Evolutionary conservation across 208 protist species (phyloP).

Genomic region (Leishmania amazonensis): DNA sequence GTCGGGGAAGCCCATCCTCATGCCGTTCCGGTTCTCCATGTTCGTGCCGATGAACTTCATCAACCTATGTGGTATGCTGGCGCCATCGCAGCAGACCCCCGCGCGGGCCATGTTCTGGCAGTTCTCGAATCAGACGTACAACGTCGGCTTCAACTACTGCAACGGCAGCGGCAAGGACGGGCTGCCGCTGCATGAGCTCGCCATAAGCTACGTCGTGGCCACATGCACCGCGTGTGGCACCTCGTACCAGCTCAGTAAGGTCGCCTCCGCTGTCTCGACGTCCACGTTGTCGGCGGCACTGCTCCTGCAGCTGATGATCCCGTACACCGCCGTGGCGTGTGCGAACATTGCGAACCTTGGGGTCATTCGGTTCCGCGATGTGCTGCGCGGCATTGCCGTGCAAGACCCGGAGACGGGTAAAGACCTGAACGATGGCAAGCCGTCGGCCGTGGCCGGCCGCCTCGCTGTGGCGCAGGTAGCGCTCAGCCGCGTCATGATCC

Average conservation of each 20-base stretch:
- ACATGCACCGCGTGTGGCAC: constrained; percentile 31
- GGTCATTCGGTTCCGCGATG: constrained; percentile 79
- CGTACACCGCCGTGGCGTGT: constrained; percentile 78
- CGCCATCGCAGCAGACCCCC: constrained; percentile 58
- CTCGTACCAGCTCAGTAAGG: constrained; percentile 26
- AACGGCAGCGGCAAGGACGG: constrained; percentile 82
- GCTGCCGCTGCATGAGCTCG: constrained; percentile 53
- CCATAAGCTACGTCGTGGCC: constrained; percentile 39
- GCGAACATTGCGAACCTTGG: constrained; percentile 81
- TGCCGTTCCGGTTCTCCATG: constrained; percentile 87
- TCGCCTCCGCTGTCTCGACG: constrained; percentile 20
- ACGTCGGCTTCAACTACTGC: constrained; percentile 92
- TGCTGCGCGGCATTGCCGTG: constrained; percentile 66
- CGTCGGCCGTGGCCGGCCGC: constrained; percentile 64
- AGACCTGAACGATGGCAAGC: constrained; percentile 42
- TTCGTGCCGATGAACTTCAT: constrained; percentile 91
- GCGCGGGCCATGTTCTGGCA: constrained; percentile 83
- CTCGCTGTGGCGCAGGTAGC: constrained; percentile 71
- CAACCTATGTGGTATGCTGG: constrained; percentile 82
- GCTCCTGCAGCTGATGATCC: constrained; percentile 50
- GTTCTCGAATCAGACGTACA: constrained; percentile 91
- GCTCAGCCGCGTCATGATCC: constrained; percentile 64
- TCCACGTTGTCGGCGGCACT: constrained; percentile 2
- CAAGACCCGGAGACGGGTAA: constrained; percentile 60
- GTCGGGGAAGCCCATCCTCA: constrained; percentile 62